phyloP scores from a whole-genome alignment of 1,284 basidiomycete genomes.

The Takashimella tepidaria region DNA sequence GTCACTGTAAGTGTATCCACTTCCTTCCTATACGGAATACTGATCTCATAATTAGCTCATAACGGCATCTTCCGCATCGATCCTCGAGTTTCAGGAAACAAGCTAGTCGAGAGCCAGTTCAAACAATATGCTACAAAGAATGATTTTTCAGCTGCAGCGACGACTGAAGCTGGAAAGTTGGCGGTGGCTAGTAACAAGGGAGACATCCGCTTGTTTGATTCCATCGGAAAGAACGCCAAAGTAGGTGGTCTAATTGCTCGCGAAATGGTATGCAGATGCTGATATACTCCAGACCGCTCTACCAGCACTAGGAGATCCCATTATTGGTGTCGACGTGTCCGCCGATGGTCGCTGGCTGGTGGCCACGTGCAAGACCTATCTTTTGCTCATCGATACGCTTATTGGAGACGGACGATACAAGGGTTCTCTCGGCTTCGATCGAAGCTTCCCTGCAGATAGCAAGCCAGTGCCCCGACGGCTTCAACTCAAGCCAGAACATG shows the following conservation, averaged over 20 bases:
- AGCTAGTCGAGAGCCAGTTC: constrained; percentile 90
- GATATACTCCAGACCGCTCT: constrained; percentile 67
- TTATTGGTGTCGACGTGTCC: constrained; percentile 90
- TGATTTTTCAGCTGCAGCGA: constrained; percentile 88
- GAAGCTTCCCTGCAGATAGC: constrained; percentile 87
- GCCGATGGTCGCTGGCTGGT: constrained; percentile 92
- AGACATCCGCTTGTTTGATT: constrained; percentile 91
- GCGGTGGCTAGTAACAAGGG: constrained; percentile 96
- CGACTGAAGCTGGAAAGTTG: constrained; percentile 78
- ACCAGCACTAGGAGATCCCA: constrained; percentile 90
- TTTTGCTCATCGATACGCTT: constrained; percentile 90
- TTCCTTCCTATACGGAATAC: too few species aligned
- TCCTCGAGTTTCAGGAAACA: constrained; percentile 80
- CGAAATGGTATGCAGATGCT: too few species aligned
- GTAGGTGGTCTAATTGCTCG: constrained; percentile 16
- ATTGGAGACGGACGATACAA: constrained; percentile 87
- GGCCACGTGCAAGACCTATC: constrained; percentile 91
- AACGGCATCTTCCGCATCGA: constrained; percentile 97
- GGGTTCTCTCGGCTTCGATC: constrained; percentile 85
- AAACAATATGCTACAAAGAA: constrained; percentile 96
- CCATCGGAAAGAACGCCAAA: constrained; percentile 97
- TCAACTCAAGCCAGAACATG: constrained; percentile 85
- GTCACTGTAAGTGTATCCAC: constrained; percentile 50
- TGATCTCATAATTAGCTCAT: constrained; percentile 62
- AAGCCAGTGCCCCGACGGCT: constrained; percentile 89